Conservation (phyloP, 2,329 filamentous ascomycete species). For the Cordyceps farinosa region DNA sequence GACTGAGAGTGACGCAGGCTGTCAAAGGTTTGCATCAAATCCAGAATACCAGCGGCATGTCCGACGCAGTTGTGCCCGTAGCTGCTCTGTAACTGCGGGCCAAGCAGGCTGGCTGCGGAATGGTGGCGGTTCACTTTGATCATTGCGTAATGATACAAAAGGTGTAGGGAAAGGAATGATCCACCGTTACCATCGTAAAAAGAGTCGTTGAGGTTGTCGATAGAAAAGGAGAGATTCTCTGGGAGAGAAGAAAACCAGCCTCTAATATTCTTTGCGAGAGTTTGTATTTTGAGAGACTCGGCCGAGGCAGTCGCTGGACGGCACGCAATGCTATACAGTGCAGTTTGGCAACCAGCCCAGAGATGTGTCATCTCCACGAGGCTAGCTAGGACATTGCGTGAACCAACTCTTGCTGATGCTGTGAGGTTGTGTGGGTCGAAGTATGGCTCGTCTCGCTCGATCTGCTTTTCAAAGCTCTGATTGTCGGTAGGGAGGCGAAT, state of each 20-base stretch:
- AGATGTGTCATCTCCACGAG: slow-evolving; percentile 60
- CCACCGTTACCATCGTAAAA: slow-evolving; percentile 52
- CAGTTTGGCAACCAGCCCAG: slow-evolving; percentile 61
- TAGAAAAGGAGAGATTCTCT: slow-evolving; percentile 48
- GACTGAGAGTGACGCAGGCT: slow-evolving; percentile 32
- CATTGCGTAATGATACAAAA: slow-evolving; percentile 61
- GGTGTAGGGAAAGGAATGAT: slow-evolving; percentile 60
- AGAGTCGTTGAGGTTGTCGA: slow-evolving; percentile 55
- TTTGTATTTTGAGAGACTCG: slow-evolving; percentile 38
- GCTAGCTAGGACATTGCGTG: slow-evolving; percentile 53
- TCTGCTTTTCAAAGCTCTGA: slow-evolving; percentile 58
- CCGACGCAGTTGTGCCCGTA: slow-evolving; percentile 47
- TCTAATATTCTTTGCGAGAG: slow-evolving; percentile 48
- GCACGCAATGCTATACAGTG: slow-evolving; percentile 45
- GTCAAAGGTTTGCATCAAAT: slow-evolving; percentile 42
- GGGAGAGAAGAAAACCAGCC: slow-evolving; percentile 60
- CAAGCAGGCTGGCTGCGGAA: slow-evolving; percentile 37
- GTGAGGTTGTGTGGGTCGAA: slow-evolving; percentile 50
- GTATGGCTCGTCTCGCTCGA: slow-evolving; percentile 53
- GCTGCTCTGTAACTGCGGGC: slow-evolving; percentile 38
- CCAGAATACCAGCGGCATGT: slow-evolving; percentile 51
- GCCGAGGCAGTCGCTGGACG: slow-evolving; percentile 26
- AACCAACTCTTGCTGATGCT: slow-evolving; percentile 23
- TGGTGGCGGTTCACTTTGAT: slow-evolving; percentile 64
- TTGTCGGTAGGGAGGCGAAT: slow-evolving; percentile 62